phyloP scores from a whole-genome alignment of 2,329 filamentous ascomycete species.

The Tolypocladium sp. region DNA sequence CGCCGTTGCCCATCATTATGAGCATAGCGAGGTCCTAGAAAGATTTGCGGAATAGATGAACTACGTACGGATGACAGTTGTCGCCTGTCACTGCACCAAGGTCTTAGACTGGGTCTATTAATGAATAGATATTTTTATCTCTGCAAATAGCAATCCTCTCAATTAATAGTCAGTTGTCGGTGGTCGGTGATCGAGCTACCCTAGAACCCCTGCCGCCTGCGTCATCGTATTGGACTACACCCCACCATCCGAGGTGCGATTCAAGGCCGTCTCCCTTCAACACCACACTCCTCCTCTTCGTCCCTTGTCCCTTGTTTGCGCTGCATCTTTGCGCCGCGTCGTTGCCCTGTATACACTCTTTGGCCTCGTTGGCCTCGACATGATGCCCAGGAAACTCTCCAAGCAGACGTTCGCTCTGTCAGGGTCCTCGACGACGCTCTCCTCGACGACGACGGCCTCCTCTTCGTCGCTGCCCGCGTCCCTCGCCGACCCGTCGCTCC shows the following conservation, averaged over 20 bases:
- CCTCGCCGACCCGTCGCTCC: conserved; percentile 44
- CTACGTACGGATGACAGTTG: too few species aligned
- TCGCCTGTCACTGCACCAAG: too few species aligned
- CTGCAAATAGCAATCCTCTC: too few species aligned
- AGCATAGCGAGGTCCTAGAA: too few species aligned
- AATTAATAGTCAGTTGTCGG: too few species aligned
- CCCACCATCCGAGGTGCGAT: background rate
- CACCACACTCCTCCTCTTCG: background rate
- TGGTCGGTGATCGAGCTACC: background rate
- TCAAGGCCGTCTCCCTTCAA: background rate
- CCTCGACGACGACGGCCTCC: background rate
- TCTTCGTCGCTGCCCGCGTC: conserved; percentile 24
- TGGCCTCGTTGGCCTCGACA: background rate
- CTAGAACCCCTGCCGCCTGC: background rate
- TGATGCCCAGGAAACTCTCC: conserved; percentile 23
- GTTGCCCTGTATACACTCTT: background rate
- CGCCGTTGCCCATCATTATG: too few species aligned
- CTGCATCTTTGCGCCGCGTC: background rate
- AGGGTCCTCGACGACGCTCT: background rate
- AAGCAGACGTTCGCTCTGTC: conserved; percentile 10
- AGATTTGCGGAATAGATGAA: too few species aligned
- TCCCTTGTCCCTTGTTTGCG: background rate
- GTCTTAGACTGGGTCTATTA: too few species aligned
- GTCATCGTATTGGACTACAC: background rate
- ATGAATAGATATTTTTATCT: too few species aligned